Base-by-base conservation (phyloP, 805 yeast species). In the Ogataea paradorogensis region DNA sequence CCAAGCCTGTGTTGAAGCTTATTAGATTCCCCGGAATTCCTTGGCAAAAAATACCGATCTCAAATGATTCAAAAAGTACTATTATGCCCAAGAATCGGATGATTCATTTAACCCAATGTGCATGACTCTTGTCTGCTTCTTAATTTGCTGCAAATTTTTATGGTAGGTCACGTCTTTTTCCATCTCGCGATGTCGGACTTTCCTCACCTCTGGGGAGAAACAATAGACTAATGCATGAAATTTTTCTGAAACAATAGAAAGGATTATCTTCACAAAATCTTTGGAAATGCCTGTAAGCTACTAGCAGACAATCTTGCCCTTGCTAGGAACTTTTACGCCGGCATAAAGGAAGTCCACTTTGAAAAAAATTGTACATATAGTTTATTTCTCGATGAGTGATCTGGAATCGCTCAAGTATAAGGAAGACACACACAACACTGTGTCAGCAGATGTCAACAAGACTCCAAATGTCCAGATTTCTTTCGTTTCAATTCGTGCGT, bases 401-500 rank as follows among this genome's bases (percentile, higher is more conserved):
- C 38, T 36, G 32, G 48, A 45, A 38, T 45, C 48, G 23, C 14
- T 41, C 28, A 33, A 35, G 23, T 18, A 37, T 33, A 43, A 43
- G 20, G 47, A 43, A 32, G 45, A 32, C 15, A 29, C 14, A 41
- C 34, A 33, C 25, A 27, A 33, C 10, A 23, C 31, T 26, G n/a
- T 18, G 20, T 18, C 35, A 22, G 30, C 27, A 22, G 28, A 11
- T 23, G 30, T 31, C 22, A 33, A 70, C 71, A 15, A 51, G 52
- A 25, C 56, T 67, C 40, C 57, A 65, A 7, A 33, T 52, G 5
- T 35, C 46, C 9, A 44, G 68, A 15, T 39, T 7, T 24, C 35
- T 6, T 13, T 34, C 8, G 5, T n/a, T 3, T 28, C 34, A 7
- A 65, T 71, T 26, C 48, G 42, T 18, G 43, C 49, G 9, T 78